These are phyloP conservation scores for Creolimax fragrantissima DNA, from an alignment of 78 protist genomes.

Conservation along the genomic window DNA sequence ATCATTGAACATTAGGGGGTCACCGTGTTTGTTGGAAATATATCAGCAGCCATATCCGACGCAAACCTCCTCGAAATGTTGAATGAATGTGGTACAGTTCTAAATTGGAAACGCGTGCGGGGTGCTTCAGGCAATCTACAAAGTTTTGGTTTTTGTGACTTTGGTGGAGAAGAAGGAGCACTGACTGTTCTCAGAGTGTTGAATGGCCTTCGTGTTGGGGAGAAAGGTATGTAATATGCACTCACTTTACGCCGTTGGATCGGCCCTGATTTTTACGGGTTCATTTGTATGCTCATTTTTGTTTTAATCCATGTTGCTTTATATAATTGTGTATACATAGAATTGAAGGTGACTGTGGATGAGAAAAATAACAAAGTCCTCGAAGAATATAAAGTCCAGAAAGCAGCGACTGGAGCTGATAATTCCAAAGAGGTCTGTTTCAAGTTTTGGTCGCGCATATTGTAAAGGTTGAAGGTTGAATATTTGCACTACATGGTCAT, in stretches of 20 bases:
- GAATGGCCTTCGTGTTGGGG: not conserved
- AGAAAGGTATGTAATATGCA: not conserved
- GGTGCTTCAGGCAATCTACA: not conserved
- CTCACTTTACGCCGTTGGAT: no score
- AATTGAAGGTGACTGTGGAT: conserved; percentile 4
- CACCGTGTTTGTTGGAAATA: not conserved
- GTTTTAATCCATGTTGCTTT: no score
- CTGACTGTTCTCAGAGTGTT: not conserved
- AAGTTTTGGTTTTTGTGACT: not conserved
- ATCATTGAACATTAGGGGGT: not conserved
- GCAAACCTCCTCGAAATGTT: not conserved
- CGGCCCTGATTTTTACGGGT: no score
- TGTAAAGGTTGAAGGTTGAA: no score
- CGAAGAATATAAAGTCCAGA: not conserved
- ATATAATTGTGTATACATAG: no score
- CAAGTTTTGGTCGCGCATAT: no score
- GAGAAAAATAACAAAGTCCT: not conserved
- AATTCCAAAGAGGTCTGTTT: no score
- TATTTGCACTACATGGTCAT: no score
- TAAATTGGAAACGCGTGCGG: not conserved
- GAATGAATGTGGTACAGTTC: not conserved
- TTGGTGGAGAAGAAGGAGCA: not conserved
- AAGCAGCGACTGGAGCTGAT: no score
- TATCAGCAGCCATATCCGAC: not conserved
- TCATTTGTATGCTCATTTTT: no score